Evolutionary conservation across 2,329 filamentous ascomycete genomes (phyloP), one percentile per base, ranked within the genome.

Genomic region (Pestalotiopsis fici): DNA sequence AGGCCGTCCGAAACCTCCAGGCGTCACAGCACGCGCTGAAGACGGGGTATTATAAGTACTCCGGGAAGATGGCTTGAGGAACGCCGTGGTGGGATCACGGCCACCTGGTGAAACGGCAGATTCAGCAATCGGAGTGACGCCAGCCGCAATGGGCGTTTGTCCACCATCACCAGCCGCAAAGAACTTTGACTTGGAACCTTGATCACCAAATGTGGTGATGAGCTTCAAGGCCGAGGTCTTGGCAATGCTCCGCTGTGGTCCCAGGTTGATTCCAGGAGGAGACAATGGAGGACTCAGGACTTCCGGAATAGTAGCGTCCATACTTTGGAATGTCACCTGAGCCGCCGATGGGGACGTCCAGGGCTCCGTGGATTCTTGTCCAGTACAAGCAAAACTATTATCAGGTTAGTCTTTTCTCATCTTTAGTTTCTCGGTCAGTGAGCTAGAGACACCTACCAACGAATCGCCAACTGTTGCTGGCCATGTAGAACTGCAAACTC

Each of bases 221-320:
- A 98, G 87, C 78, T 97, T 97, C 68, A 98, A 83, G 0, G 95
- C 90, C 11, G 94, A 93, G 31, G 91, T 91, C 81, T 97, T 97
- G 13, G 91, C 89, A 64, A 93, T 89, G 80, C 86, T 87, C 70
- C 87, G 82, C 76, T 88, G 84, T 65, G 88, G 87, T 2, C 87
- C 87, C 69, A 83, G 85, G 69, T 86, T 87, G 63, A 89, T 75
- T 27, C 88, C 88, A 0, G 92, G 92, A 9, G 93, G 92, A 1
- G 93, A 95, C n/a, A 93, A 78, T 2, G 92, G 88, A 18, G 91
- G 90, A 75, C 93, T 92, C 5, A 93, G 79, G 67, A 91, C 77
- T 77, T 91, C 83, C 68, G 88, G 85, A 43, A 91, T 87, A 67
- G 81, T 85, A 25, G 90, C 79, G 28, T 80, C 80, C 66, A 88